phyloP scores from a whole-genome alignment of 306 rosid species.

The Medicago lupulina region DNA sequence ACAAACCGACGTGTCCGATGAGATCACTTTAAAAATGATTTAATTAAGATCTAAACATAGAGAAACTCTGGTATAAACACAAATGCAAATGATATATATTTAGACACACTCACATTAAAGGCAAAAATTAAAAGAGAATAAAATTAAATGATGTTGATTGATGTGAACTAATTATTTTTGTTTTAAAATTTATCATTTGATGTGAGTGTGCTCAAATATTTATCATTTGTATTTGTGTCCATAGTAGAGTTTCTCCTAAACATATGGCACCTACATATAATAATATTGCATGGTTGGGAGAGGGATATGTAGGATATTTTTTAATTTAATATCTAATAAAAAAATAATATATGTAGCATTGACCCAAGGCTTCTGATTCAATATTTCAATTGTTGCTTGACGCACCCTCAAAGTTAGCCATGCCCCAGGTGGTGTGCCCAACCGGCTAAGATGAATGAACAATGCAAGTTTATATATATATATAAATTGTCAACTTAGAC shows the following conservation, averaged over 20 bases:
- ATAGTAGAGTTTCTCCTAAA: too few relatives aligned
- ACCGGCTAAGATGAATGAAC: constrained; percentile 19
- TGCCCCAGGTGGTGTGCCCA: constrained; percentile 31
- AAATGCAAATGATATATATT: too few relatives aligned
- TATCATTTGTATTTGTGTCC: too few relatives aligned
- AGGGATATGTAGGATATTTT: constrained; percentile 26
- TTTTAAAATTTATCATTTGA: too few relatives aligned
- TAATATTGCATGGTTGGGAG: constrained; percentile 20
- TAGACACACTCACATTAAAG: too few relatives aligned
- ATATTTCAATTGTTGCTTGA: constrained; percentile 28
- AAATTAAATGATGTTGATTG: too few relatives aligned
- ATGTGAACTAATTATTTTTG: too few relatives aligned
- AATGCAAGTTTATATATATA: too few relatives aligned
- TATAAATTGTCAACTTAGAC: too few relatives aligned
- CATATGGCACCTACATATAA: constrained; percentile 32
- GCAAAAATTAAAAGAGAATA: too few relatives aligned
- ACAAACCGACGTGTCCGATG: constrained; percentile 41
- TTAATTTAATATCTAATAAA: constrained; percentile 20
- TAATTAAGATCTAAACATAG: constrained; percentile 39
- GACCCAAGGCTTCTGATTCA: constrained; percentile 42
- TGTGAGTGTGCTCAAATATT: too few relatives aligned
- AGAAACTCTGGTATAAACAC: too few relatives aligned
- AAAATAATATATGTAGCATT: constrained; percentile 29
- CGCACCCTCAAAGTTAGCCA: constrained; percentile 36
- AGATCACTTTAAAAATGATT: constrained; percentile 46